A percentile compares a stretch with the other conserved stretches of the same genome.
Evolutionary conservation across 2,329 filamentous ascomycete species (phyloP).

Genomic region (Fusarium praegraminearum): DNA sequence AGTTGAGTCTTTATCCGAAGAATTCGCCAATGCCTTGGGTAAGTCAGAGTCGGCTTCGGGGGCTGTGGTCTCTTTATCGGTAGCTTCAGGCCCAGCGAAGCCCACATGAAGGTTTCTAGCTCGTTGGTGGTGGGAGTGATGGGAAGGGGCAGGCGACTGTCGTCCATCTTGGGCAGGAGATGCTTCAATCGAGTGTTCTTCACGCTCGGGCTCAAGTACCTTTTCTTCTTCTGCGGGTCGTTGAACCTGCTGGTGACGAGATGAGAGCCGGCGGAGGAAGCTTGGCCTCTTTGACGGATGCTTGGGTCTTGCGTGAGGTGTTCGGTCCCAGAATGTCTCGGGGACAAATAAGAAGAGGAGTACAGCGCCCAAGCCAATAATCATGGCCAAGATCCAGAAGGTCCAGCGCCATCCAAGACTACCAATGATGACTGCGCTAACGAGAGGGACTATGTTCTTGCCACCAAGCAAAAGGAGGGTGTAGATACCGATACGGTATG

Average conservation of each 20-base stretch:
- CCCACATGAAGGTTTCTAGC: slow-evolving; percentile 65
- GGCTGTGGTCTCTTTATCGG: slow-evolving; percentile 10
- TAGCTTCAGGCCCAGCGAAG: slow-evolving; percentile 57
- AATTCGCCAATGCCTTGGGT: slow-evolving; percentile 7
- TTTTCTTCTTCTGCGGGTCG: slow-evolving; percentile 8
- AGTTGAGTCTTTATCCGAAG: neutral
- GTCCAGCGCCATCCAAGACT: slow-evolving; percentile 88
- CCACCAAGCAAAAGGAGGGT: slow-evolving; percentile 88
- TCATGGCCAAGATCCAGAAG: slow-evolving; percentile 87
- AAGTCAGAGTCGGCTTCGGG: neutral
- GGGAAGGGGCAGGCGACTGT: slow-evolving; percentile 7
- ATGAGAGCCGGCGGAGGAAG: slow-evolving; percentile 63
- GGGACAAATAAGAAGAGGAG: slow-evolving; percentile 91
- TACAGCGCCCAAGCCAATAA: slow-evolving; percentile 76
- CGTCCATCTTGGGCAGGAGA: slow-evolving; percentile 44
- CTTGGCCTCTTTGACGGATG: slow-evolving; percentile 56
- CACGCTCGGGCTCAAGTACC: slow-evolving; percentile 34
- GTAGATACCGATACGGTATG: slow-evolving; percentile 93
- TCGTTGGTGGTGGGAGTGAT: slow-evolving; percentile 41
- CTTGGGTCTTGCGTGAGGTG: slow-evolving; percentile 63
- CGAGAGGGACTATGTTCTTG: slow-evolving; percentile 89
- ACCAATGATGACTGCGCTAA: slow-evolving; percentile 87
- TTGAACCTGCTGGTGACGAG: slow-evolving; percentile 50
- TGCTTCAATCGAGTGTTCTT: slow-evolving; percentile 66
- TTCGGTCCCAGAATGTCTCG: slow-evolving; percentile 95